These are phyloP conservation scores for Zymoseptoria pseudotritici DNA, from an alignment of 2,329 filamentous ascomycete species.

Conservation along the genomic window DNA sequence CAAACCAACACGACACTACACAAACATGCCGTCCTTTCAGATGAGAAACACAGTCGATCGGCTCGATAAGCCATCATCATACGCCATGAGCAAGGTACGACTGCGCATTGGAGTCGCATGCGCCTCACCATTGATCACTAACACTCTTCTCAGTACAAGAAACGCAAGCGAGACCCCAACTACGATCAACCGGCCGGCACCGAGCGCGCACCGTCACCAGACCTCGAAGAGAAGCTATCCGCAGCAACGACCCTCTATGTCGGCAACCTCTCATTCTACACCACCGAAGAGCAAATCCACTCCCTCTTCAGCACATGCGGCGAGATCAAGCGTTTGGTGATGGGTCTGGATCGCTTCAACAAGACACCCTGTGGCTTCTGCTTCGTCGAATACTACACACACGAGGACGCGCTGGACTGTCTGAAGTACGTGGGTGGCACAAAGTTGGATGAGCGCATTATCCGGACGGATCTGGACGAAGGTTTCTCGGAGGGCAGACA, in stretches of 20 bases:
- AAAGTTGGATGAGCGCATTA: conserved; percentile 94
- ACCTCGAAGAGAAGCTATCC: conserved; percentile 69
- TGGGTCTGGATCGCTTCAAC: conserved; percentile 93
- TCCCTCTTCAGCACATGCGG: conserved; percentile 62
- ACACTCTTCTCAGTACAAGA: conserved; percentile 55
- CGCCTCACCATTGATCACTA: conserved; percentile 2
- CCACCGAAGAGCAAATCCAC: conserved; percentile 97
- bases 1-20: neutral
- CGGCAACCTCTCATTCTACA: conserved; percentile 74
- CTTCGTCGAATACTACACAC: conserved; percentile 98
- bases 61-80: conserved; percentile 89
- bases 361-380: conserved; percentile 99
- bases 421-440: conserved; percentile 98
- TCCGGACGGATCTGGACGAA: conserved; percentile 89
- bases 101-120: neutral
- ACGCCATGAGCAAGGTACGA: conserved; percentile 73
- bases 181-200: conserved; percentile 40
- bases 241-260: conserved; percentile 94
- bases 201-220: conserved; percentile 41
- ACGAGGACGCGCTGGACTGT: conserved; percentile 93
- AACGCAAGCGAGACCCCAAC: conserved; percentile 55
- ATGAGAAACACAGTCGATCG: conserved; percentile 73
- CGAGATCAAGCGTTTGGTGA: conserved; percentile 95
- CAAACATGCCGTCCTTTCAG: conserved; percentile 39
- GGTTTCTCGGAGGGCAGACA: conserved; percentile 94